Percentiles rank a stretch among this genome's conserved stretches.
Conservation (phyloP, 2,329 filamentous ascomycete genomes). For the Alternaria gansuensis region DNA sequence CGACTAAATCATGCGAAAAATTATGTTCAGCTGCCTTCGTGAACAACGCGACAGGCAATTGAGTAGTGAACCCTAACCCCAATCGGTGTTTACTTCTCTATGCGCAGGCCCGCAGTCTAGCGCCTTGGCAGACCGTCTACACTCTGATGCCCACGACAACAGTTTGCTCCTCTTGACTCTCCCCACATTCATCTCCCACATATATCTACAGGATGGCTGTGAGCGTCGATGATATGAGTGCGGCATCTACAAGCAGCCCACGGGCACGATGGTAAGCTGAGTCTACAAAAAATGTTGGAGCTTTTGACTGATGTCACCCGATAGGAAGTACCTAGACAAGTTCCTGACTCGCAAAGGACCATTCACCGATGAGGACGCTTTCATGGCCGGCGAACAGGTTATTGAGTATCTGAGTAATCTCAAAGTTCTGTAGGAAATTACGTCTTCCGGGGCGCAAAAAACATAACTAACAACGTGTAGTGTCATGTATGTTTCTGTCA, state of each 20-base stretch:
- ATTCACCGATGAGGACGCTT: constrained; percentile 71
- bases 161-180: constrained; percentile 26
- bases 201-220: constrained; percentile 39
- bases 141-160: constrained; percentile 39
- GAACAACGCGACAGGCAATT: constrained; percentile 4
- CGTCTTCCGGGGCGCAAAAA: neutral
- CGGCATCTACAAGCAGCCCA: constrained; percentile 28
- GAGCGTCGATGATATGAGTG: constrained; percentile 20
- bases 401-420: constrained; percentile 46
- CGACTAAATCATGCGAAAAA: neutral
- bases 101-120: constrained; percentile 29
- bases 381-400: constrained; percentile 63
- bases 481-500: constrained; percentile 49
- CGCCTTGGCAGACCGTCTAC: constrained; percentile 32
- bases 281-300: neutral
- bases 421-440: constrained; percentile 69
- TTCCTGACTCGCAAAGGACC: constrained; percentile 80
- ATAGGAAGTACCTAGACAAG: constrained; percentile 83
- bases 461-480: constrained; percentile 38
- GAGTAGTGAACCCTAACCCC: constrained; percentile 11
- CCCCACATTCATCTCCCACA: constrained; percentile 16
- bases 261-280: constrained; percentile 57
- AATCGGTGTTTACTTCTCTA: constrained; percentile 37
- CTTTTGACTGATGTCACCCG: constrained; percentile 35
- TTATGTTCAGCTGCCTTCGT: constrained; percentile 2